These are phyloP conservation scores for Kodamaea kakaduensis DNA, from an alignment of 805 yeast genomes.

Conservation along the genomic window DNA sequence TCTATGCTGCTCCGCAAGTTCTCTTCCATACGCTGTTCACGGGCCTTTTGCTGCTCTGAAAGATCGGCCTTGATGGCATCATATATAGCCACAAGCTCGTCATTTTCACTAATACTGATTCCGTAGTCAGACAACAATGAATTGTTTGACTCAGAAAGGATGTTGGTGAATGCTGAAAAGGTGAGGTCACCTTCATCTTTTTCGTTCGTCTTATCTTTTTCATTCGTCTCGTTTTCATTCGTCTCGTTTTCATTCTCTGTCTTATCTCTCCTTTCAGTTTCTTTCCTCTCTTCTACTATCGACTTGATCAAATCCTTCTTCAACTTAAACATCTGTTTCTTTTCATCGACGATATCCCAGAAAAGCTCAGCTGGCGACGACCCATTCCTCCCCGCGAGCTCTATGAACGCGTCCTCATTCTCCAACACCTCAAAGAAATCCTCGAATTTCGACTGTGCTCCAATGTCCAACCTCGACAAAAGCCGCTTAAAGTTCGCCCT, in stretches of 20 bases:
- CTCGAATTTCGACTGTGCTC: constrained; percentile 56
- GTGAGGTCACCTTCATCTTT: too few species aligned
- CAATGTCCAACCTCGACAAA: constrained; percentile 40
- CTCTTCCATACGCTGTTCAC: constrained; percentile 11
- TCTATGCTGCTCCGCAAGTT: constrained; percentile 11
- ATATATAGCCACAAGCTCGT: constrained; percentile 26
- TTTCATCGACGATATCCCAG: constrained; percentile 68
- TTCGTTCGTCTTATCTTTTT: too few species aligned
- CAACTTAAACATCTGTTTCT: constrained; percentile 50
- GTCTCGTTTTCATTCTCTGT: too few species aligned
- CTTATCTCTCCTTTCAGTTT: not conserved
- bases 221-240: too few species aligned
- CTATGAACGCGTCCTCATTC: constrained; percentile 53
- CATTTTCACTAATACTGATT: too few species aligned
- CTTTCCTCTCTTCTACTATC: constrained; percentile 17
- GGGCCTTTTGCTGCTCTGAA: constrained; percentile 14
- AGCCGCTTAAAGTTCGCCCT: constrained; percentile 55
- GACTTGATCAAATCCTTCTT: constrained; percentile 55
- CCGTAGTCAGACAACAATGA: too few species aligned
- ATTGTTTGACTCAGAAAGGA: too few species aligned
- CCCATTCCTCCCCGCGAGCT: constrained; percentile 69
- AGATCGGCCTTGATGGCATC: constrained; percentile 25
- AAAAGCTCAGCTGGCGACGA: constrained; percentile 74
- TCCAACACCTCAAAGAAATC: constrained; percentile 50
- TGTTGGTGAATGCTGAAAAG: too few species aligned